phyloP scores from a whole-genome alignment of 257 asterid genomes.

The Ballota nigra region DNA sequence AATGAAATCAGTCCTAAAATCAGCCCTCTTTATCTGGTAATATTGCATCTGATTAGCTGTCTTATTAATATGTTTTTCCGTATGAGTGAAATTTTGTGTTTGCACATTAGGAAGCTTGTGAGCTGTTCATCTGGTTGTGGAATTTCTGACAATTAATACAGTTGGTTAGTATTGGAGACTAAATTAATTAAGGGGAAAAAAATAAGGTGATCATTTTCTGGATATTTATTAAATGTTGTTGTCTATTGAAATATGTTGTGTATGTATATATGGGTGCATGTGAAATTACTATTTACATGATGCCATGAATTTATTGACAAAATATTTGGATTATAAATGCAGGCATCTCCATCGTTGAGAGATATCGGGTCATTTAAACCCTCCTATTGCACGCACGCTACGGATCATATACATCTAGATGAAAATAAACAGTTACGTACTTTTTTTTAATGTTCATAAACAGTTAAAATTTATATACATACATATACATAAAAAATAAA shows the following conservation, averaged over 20 bases:
- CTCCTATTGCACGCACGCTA: not conserved
- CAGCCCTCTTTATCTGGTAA: not conserved
- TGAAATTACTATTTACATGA: constrained; percentile 8
- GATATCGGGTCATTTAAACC: not conserved
- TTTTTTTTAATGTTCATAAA: no score
- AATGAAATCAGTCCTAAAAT: no score
- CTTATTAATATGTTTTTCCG: not conserved
- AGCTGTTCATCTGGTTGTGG: constrained; percentile 10
- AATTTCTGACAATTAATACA: constrained; percentile 28
- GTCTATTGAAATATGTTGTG: not conserved
- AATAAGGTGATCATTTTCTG: constrained; percentile 14
- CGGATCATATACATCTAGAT: not conserved
- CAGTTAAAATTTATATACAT: no score
- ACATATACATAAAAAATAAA: no score
- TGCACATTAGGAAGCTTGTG: constrained; percentile 10
- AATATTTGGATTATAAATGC: constrained; percentile 23
- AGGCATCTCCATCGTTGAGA: constrained; percentile 7
- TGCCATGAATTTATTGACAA: constrained; percentile 25
- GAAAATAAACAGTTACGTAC: no score
- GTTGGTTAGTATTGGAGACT: constrained; percentile 1
- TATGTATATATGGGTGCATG: not conserved
- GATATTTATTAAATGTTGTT: constrained; percentile 18
- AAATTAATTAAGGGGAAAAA: not conserved
- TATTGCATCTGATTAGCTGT: not conserved
- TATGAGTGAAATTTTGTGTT: not conserved